phyloP scores from a whole-genome alignment of 495 filamentous ascomycete genomes.

The Hypoxylon trugodes region DNA sequence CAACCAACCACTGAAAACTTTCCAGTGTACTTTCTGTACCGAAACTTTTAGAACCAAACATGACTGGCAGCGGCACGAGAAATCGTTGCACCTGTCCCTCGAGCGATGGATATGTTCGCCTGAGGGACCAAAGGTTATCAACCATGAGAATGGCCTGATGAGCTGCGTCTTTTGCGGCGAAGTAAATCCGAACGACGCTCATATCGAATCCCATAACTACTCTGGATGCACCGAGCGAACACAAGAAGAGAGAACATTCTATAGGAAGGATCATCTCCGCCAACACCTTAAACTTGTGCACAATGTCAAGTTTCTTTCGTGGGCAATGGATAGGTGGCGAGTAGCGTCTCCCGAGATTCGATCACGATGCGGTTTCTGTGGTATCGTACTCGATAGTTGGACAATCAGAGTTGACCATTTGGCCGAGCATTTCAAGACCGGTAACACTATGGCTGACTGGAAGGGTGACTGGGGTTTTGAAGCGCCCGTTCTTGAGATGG shows the following conservation, averaged over 20 bases:
- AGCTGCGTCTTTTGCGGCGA: slow-evolving; percentile 76
- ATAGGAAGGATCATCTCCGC: slow-evolving; percentile 82
- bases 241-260: slow-evolving; percentile 74
- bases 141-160: slow-evolving; percentile 55
- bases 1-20: slow-evolving; percentile 60
- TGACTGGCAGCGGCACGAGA: slow-evolving; percentile 87
- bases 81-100: slow-evolving; percentile 77
- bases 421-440: slow-evolving; percentile 73
- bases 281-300: slow-evolving; percentile 86
- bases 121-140: slow-evolving; percentile 63
- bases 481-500: slow-evolving; percentile 60
- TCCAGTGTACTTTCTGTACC: slow-evolving; percentile 86
- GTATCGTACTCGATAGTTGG: slow-evolving; percentile 68
- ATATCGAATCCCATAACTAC: slow-evolving; percentile 77
- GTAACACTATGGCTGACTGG: slow-evolving; percentile 74
- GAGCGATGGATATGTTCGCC: slow-evolving; percentile 85
- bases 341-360: slow-evolving; percentile 62
- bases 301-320: slow-evolving; percentile 65
- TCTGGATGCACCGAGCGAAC: slow-evolving; percentile 72
- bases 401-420: slow-evolving; percentile 69
- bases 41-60: slow-evolving; percentile 83
- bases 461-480: slow-evolving; percentile 79
- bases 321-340: slow-evolving; percentile 76
- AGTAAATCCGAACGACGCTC: slow-evolving; percentile 63
- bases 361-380: slow-evolving; percentile 79